Evolutionary conservation across 306 rosid genomes (phyloP).

Genomic region (Prunus davidiana): DNA sequence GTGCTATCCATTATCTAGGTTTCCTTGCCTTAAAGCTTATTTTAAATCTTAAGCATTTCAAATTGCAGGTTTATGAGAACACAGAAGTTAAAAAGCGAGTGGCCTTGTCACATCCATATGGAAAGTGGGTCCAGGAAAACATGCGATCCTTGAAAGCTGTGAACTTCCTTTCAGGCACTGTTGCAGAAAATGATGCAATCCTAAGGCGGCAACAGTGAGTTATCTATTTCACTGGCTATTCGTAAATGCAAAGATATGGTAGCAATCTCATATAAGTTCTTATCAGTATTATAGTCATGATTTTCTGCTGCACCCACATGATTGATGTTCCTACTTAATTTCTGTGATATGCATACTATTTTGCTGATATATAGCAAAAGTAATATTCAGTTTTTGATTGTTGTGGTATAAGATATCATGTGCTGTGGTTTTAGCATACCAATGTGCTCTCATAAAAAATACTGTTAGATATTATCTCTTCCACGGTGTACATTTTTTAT

Average conservation of each 20-base stretch:
- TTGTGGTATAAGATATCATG: neutral
- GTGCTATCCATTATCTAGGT: neutral
- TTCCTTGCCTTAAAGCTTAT: neutral
- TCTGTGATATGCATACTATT: neutral
- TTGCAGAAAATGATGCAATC: conserved; percentile 72
- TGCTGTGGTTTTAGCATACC: neutral
- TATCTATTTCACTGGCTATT: conserved; percentile 15
- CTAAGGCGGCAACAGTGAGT: conserved; percentile 95
- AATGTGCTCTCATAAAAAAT: neutral
- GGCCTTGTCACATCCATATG: conserved; percentile 83
- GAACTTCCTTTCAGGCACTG: conserved; percentile 71
- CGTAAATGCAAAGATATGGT: neutral
- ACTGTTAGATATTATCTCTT: neutral
- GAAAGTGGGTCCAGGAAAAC: conserved; percentile 86
- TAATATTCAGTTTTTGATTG: neutral
- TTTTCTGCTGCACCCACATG: neutral
- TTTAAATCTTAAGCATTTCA: conserved; percentile 27
- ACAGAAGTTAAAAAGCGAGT: conserved; percentile 93
- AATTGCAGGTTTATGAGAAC: conserved; percentile 89
- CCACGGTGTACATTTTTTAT: neutral
- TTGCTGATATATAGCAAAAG: neutral
- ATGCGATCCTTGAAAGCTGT: conserved; percentile 68
- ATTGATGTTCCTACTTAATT: neutral
- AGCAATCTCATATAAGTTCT: conserved; percentile 1
- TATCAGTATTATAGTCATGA: conserved; percentile 11